A percentile compares a stretch with the other conserved stretches of the same genome.
phyloP scores from a whole-genome alignment of 345 rosid genomes.

The Gossypium australe region DNA sequence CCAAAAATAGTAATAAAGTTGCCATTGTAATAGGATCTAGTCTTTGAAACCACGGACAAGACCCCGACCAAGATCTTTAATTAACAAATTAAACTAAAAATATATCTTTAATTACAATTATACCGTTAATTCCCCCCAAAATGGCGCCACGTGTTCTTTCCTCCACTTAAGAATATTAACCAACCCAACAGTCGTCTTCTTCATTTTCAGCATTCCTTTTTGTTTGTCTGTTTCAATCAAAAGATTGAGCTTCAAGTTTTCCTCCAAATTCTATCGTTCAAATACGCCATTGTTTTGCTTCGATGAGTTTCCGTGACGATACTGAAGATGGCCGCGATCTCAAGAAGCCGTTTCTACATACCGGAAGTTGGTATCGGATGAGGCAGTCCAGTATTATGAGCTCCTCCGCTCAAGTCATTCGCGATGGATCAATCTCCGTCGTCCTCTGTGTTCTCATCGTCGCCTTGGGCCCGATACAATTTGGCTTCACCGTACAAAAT shows the following conservation, averaged over 20 bases:
- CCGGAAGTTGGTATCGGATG: slow-evolving; percentile 77
- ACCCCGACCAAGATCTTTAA: background rate
- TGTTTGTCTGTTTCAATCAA: background rate
- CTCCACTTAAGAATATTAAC: background rate
- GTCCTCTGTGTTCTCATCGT: slow-evolving; percentile 62
- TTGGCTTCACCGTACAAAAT: slow-evolving; percentile 56
- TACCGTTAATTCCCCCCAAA: background rate
- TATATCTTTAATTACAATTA: background rate
- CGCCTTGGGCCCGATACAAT: slow-evolving; percentile 69
- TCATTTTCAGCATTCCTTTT: background rate
- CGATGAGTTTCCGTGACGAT: slow-evolving; percentile 56
- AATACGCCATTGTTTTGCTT: background rate
- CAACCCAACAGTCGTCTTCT: background rate
- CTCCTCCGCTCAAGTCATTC: slow-evolving; percentile 49
- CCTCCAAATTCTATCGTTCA: background rate
- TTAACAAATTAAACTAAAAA: too few species aligned
- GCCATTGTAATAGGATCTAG: background rate
- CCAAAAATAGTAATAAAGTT: background rate
- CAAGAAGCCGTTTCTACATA: slow-evolving; percentile 63
- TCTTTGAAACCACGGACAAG: background rate
- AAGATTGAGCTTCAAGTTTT: background rate
- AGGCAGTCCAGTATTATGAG: slow-evolving; percentile 54
- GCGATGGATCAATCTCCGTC: slow-evolving; percentile 66
- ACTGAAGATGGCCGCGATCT: slow-evolving; percentile 46
- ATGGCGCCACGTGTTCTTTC: background rate